Evolutionary conservation across 1,284 basidiomycete genomes (phyloP), one percentile per base, ranked within the genome.

Genomic region (Trichosporon sp.): DNA sequence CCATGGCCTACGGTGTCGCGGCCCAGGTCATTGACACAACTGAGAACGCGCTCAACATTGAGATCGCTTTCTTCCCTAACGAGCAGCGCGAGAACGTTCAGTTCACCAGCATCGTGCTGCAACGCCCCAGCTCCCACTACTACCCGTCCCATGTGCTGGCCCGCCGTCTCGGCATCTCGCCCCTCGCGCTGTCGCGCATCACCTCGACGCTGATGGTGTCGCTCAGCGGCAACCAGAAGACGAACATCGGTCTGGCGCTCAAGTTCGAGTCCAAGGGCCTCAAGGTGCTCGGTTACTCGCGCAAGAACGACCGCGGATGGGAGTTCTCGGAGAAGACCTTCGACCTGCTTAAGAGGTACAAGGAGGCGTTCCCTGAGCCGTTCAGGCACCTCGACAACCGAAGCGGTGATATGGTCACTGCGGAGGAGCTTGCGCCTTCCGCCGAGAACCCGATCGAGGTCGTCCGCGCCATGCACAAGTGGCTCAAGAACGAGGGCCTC

Each of bases 211-310:
- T 98, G 78, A 90, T 98, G 89, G 90, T 98, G 60, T 79, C 91
- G 64, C 87, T 88, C 0, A 90, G 92, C 74, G 88, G 88, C n/a
- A 86, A 87, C 75, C 70, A 70, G 9, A 98, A 97, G 85, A 87
- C 87, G 69, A 98, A 99, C 80, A 86, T 99, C 34, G 97, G 97
- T 3, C 87, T 99, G 25, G 92, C 92, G 78, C 87, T 99, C 76
- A 99, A 99, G 82, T 99, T 98, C 72, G 97, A 99, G 80, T 92
- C 89, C 25, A 98, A 97, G 84, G 88, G 90, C n/a, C 84, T 95
- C 76, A 99, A 99, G 84, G 97, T 99, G 1, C 87, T 98, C 42
- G 93, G 93, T 70, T 98, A 97, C 82, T 92, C 95, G 29, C 87
- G 89, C 74, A 96, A 97, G 83, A 88, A 90, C 32, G 90, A 89